Conservation (phyloP, 257 asterid species). For the Osmanthus fragrans region DNA sequence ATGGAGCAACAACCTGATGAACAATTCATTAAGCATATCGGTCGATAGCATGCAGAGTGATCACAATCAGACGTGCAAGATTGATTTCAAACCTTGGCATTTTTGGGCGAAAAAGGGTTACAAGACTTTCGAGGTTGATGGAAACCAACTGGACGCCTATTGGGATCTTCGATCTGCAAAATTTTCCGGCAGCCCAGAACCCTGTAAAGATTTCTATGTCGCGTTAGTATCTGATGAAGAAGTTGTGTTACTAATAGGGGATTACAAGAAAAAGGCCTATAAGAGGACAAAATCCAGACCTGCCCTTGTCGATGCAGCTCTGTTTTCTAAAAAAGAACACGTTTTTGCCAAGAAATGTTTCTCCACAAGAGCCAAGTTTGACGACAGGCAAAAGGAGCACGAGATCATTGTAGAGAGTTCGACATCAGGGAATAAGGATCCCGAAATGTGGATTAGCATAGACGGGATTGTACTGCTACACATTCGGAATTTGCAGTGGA, state of each 20-base stretch:
- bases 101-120: constrained; percentile 89
- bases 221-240: constrained; percentile 76
- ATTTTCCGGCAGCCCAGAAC: constrained; percentile 78
- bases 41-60: constrained; percentile 63
- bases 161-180: constrained; percentile 92
- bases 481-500: constrained; percentile 86
- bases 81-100: constrained; percentile 95
- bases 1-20: constrained; percentile 83
- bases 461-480: constrained; percentile 91
- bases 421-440: constrained; percentile 65
- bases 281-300: constrained; percentile 71
- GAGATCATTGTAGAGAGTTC: constrained; percentile 91
- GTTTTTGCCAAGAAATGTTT: constrained; percentile 82
- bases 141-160: constrained; percentile 62
- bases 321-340: constrained; percentile 78
- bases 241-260: constrained; percentile 71
- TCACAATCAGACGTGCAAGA: constrained; percentile 60
- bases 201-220: constrained; percentile 64
- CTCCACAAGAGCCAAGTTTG: constrained; percentile 77
- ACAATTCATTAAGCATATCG: constrained; percentile 51
- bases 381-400: constrained; percentile 57
- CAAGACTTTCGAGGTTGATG: constrained; percentile 79
- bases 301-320: constrained; percentile 65
- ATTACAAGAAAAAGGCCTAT: constrained; percentile 72
- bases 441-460: constrained; percentile 98